These are phyloP conservation scores for Salvia sclarea DNA, from an alignment of 305 asterid species.

Conservation along the genomic window DNA sequence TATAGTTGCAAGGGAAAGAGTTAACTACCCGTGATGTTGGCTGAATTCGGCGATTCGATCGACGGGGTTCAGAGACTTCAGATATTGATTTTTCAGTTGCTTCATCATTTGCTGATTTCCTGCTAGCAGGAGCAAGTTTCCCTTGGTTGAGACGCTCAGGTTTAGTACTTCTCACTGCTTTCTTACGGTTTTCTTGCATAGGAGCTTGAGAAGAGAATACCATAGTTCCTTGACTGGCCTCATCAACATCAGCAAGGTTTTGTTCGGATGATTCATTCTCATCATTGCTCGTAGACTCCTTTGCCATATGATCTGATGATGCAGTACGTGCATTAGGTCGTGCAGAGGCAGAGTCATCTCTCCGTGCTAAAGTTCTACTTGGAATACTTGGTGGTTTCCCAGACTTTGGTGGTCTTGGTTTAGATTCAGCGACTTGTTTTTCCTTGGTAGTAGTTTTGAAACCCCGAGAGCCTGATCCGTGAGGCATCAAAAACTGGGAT, in stretches of 20 bases:
- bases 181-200: slow-evolving; percentile 51
- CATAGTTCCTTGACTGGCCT: slow-evolving; percentile 44
- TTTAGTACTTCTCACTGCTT: slow-evolving; percentile 46
- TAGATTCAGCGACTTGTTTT: slow-evolving; percentile 57
- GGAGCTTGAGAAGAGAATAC: slow-evolving; percentile 56
- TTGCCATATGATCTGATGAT: slow-evolving; percentile 35
- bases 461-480: slow-evolving; percentile 61
- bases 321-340: slow-evolving; percentile 43
- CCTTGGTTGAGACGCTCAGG: slow-evolving; percentile 63
- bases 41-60: slow-evolving; percentile 93
- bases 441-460: slow-evolving; percentile 67
- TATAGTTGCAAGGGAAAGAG: not conserved
- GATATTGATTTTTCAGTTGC: slow-evolving; percentile 46
- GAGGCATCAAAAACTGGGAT: slow-evolving; percentile 58
- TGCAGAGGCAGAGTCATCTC: slow-evolving; percentile 52
- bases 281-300: slow-evolving; percentile 47
- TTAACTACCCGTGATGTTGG: slow-evolving; percentile 91
- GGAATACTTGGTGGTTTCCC: slow-evolving; percentile 70
- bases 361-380: slow-evolving; percentile 53
- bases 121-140: slow-evolving; percentile 48
- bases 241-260: slow-evolving; percentile 50
- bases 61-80: slow-evolving; percentile 74
- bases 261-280: slow-evolving; percentile 55
- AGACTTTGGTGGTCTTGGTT: slow-evolving; percentile 55
- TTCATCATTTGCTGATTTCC: slow-evolving; percentile 48